A percentile compares a stretch with the other conserved stretches of the same genome.
phyloP scores from a whole-genome alignment of 306 rosid genomes.

The Purshia tridentata region DNA sequence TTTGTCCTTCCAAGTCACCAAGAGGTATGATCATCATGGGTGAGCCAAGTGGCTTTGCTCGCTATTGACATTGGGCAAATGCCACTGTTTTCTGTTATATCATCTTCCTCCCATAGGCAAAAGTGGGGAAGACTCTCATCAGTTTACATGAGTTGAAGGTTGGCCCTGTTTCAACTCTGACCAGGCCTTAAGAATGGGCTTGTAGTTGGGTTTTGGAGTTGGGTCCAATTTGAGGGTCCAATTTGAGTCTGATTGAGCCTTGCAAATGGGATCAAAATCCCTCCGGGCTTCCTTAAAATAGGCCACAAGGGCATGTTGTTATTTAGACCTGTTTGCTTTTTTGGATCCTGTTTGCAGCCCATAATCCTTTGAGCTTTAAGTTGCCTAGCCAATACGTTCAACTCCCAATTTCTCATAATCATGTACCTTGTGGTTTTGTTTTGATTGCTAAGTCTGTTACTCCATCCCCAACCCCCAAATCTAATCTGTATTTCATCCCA shows the following conservation, averaged over 20 bases:
- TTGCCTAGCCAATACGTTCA: not conserved
- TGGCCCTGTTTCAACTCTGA: not conserved
- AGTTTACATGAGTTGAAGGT: not conserved
- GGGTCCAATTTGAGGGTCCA: not conserved
- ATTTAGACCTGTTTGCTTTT: not conserved
- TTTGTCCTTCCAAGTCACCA: too few relatives aligned
- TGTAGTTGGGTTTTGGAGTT: not conserved
- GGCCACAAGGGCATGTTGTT: not conserved
- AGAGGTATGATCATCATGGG: too few relatives aligned
- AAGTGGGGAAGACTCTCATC: not conserved
- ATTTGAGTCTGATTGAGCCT: not conserved
- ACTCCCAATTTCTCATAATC: not conserved
- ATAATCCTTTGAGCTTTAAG: not conserved
- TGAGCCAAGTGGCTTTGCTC: too few relatives aligned
- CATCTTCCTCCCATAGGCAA: too few relatives aligned
- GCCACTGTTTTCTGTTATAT: too few relatives aligned
- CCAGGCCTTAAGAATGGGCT: not conserved
- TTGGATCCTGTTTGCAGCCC: not conserved
- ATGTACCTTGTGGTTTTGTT: not conserved
- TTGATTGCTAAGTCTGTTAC: not conserved
- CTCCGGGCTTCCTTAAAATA: not conserved
- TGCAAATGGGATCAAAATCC: not conserved
- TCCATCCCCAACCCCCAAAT: not conserved
- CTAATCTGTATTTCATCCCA: not conserved
- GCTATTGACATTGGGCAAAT: too few relatives aligned